Percentiles rank a stretch among this genome's conserved stretches.
Evolutionary conservation across 352 stramenopile genomes (phyloP).

Genomic region (Globisporangium perplexum): DNA sequence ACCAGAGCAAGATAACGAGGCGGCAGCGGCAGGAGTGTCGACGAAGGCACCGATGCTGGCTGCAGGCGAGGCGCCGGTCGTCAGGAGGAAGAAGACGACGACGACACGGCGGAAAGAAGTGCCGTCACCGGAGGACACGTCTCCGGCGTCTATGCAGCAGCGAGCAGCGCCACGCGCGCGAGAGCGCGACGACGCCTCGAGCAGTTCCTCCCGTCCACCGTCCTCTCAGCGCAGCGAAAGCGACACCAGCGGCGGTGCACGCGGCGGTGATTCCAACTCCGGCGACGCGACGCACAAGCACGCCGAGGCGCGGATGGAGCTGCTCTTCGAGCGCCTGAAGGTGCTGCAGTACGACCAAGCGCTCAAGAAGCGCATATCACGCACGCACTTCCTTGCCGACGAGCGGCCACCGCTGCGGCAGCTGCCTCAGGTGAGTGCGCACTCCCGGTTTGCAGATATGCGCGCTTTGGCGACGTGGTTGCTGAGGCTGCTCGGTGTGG

Average conservation of each 20-base stretch:
- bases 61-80: neutral
- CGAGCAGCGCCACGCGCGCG: constrained; percentile 5
- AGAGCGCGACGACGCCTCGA: constrained; percentile 10
- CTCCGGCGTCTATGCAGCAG: neutral
- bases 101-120: constrained; percentile 2
- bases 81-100: constrained; percentile 1
- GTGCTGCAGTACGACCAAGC: constrained; percentile 40
- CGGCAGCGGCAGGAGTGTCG: neutral
- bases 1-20: neutral
- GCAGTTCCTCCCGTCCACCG: constrained; percentile 16
- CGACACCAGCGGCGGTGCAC: constrained; percentile 4
- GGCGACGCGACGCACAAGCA: constrained; percentile 26
- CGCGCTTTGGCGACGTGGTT: constrained; percentile 35
- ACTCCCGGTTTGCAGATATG: constrained; percentile 47
- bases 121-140: constrained; percentile 1
- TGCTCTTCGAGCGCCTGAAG: constrained; percentile 63
- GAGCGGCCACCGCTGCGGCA: neutral
- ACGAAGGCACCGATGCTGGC: neutral
- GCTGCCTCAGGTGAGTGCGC: constrained; percentile 13
- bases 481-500: constrained; percentile 23
- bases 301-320: constrained; percentile 46
- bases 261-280: constrained; percentile 8
- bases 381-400: constrained; percentile 37
- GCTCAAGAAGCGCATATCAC: constrained; percentile 34
- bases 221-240: constrained; percentile 24